Base-by-base conservation (phyloP, 345 rosid genomes). In the Bretschneidera sinensis region DNA sequence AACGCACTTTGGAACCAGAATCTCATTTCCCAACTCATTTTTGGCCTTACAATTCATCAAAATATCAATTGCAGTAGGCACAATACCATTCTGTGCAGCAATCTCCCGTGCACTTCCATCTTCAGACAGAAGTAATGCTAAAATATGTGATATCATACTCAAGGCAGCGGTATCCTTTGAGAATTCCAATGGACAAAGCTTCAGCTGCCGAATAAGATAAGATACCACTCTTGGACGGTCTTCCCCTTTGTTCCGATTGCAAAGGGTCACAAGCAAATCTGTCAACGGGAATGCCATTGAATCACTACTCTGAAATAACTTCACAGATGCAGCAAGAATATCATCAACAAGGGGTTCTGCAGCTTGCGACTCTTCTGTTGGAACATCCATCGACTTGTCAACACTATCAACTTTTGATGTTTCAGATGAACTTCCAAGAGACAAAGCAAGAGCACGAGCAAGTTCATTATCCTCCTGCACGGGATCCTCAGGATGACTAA, bases 381-480 rank as follows among this genome's bases (percentile, higher is more conserved):
- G 62, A 64, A 63, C 80, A 77, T 83, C 96, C 50, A 68, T 65
- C 21, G 86, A 58, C 81, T 89, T 89, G 70, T 89, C 97, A 57
- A 61, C 65, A 77, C 72, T 79, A 47, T 89, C 96, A 71, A 60
- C 65, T 80, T 89, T 92, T 57, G 88, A 73, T 34, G 87, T 73
- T 57, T 92, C 97, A n/a, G 97, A 85, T 24, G 98, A 88, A 74
- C 59, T 92, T 61, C 98, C 98, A 43, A 92, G 85, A 62, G 97
- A 92, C 19, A 92, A 69, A 56, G 98, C 97, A 74, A 92, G 91
- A 35, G 98, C 98, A 48, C 81, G 90, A 58, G 98, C 98, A 62
- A 92, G 77, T 70, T 92, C 97, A 76, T 92, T 97, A 80, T 92
- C 96, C 77, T 92, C 98, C 77, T 87, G 98, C 70, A 86, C 94